Evolutionary conservation across 306 rosid species (phyloP).

Genomic region (Prinsepia uniflora): DNA sequence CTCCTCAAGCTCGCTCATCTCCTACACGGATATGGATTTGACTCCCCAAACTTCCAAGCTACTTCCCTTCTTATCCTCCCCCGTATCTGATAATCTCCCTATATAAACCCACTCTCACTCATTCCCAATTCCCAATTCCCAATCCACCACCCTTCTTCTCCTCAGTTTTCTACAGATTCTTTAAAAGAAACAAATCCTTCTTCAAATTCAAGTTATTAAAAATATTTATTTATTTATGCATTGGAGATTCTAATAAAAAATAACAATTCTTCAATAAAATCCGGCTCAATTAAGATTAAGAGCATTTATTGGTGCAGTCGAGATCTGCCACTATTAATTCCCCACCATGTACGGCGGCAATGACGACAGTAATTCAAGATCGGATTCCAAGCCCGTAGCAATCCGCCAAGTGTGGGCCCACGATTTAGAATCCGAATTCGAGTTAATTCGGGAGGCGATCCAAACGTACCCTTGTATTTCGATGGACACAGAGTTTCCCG

Average conservation of each 20-base stretch:
- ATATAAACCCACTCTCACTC: not conserved
- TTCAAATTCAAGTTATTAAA: too few species aligned
- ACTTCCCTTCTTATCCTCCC: not conserved
- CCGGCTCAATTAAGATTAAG: too few species aligned
- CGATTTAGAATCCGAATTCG: conserved; percentile 45
- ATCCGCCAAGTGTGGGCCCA: conserved; percentile 60
- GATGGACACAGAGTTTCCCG: conserved; percentile 78
- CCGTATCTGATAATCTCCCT: not conserved
- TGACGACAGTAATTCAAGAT: not conserved
- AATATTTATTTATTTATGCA: too few species aligned
- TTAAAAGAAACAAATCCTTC: too few species aligned
- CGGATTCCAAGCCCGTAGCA: conserved; percentile 25
- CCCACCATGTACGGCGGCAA: too few species aligned
- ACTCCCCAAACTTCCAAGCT: not conserved
- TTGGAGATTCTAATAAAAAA: too few species aligned
- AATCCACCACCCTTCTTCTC: too few species aligned
- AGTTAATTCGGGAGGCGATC: conserved; percentile 25
- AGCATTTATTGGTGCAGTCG: too few species aligned
- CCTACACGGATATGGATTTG: not conserved
- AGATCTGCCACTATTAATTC: too few species aligned
- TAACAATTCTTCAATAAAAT: too few species aligned
- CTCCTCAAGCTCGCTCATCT: not conserved
- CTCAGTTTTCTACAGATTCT: too few species aligned
- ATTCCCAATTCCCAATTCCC: too few species aligned
- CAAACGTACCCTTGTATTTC: conserved; percentile 43